phyloP scores from a whole-genome alignment of 805 yeast species.

The Candida odintsovae region DNA sequence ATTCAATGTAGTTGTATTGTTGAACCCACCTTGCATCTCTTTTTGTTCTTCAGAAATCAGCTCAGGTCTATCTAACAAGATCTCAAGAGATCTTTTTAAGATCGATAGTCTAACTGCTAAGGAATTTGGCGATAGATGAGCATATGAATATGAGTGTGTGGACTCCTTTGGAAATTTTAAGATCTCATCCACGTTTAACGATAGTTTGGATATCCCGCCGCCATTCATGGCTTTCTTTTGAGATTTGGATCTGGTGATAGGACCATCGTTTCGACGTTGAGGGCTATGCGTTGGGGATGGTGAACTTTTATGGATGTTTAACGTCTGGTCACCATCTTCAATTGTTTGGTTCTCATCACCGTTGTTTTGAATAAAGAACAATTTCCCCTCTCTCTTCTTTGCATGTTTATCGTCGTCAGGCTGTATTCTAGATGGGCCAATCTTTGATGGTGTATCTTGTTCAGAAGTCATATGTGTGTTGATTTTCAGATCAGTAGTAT shows the following conservation, averaged over 20 bases:
- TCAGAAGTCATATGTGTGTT: constrained; percentile 3
- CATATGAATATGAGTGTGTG: constrained; percentile 80
- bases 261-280: not conserved
- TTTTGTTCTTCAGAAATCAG: constrained; percentile 9
- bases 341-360: constrained; percentile 12
- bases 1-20: constrained; percentile 11
- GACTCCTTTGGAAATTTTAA: constrained; percentile 70
- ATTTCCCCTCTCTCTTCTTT: not conserved
- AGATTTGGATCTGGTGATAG: constrained; percentile 10
- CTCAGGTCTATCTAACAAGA: constrained; percentile 38
- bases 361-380: constrained; percentile 13
- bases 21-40: constrained; percentile 1
- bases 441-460: not conserved
- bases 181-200: constrained; percentile 36
- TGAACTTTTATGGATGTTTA: not conserved
- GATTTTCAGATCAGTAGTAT: constrained; percentile 10
- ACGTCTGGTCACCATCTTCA: not conserved
- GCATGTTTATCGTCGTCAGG: not conserved
- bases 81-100: constrained; percentile 69
- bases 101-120: constrained; percentile 70
- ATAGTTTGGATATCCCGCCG: constrained; percentile 24
- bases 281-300: not conserved
- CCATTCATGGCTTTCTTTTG: constrained; percentile 7
- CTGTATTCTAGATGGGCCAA: not conserved
- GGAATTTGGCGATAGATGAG: constrained; percentile 76